These are phyloP conservation scores for Cladophialophora yegresii DNA, from an alignment of 2,329 filamentous ascomycete genomes.

Conservation along the genomic window DNA sequence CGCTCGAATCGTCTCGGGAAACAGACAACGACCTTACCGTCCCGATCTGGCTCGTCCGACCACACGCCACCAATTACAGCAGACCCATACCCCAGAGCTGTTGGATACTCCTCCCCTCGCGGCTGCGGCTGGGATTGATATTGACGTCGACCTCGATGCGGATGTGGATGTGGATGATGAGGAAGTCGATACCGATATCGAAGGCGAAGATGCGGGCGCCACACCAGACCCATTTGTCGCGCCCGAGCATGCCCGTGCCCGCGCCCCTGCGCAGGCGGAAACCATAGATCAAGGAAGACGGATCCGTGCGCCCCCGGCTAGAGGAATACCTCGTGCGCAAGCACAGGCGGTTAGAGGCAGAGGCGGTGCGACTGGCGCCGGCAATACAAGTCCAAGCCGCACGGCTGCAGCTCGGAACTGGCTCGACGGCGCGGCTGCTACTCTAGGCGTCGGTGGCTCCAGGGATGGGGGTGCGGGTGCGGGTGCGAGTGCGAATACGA, in stretches of 20 bases:
- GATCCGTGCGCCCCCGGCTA: neutral
- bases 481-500: conserved; percentile 15
- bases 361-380: neutral
- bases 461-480: conserved; percentile 7
- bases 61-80: conserved; percentile 11
- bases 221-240: conserved; percentile 13
- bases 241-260: neutral
- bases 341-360: neutral
- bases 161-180: neutral
- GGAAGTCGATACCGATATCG: conserved; percentile 4
- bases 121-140: neutral
- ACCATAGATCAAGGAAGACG: neutral
- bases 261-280: neutral
- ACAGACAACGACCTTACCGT: conserved; percentile 14
- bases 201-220: conserved; percentile 11
- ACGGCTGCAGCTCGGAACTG: conserved; percentile 21
- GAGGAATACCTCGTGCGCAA: neutral
- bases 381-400: conserved; percentile 18
- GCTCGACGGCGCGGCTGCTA: conserved; percentile 31
- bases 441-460: conserved; percentile 11
- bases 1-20: conserved; percentile 16
- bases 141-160: conserved; percentile 11
- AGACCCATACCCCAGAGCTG: conserved; percentile 21
- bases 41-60: neutral
- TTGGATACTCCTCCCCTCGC: conserved; percentile 21